phyloP scores from a whole-genome alignment of 441 rosid species.

The Biscutella laevigata region DNA sequence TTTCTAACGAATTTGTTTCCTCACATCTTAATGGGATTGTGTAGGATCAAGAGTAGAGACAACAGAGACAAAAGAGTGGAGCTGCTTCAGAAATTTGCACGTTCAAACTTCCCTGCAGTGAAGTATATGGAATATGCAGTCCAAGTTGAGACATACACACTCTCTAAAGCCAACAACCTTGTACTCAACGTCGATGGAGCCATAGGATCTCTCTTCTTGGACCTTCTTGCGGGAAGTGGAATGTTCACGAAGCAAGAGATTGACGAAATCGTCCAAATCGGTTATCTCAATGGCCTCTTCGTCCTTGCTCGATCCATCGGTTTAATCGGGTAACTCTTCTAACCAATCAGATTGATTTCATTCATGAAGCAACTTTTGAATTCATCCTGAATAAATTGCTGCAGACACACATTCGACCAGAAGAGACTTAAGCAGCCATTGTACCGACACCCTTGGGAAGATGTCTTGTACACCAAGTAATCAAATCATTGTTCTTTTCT shows the following conservation, averaged over 20 bases:
- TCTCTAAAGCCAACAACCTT: conserved; percentile 77
- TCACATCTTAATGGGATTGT: not conserved
- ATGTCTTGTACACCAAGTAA: conserved; percentile 82
- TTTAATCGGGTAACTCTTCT: conserved; percentile 57
- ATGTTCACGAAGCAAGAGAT: conserved; percentile 91
- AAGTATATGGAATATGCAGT: conserved; percentile 94
- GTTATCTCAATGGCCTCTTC: conserved; percentile 83
- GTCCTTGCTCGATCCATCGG: conserved; percentile 85
- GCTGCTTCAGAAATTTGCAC: conserved; percentile 72
- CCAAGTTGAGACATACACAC: conserved; percentile 81
- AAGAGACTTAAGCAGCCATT: conserved; percentile 82
- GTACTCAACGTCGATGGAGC: conserved; percentile 88
- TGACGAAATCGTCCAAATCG: conserved; percentile 75
- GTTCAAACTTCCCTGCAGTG: conserved; percentile 80
- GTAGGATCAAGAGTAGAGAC: conserved; percentile 91
- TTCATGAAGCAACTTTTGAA: not conserved
- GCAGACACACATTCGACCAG: conserved; percentile 82
- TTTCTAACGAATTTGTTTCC: not conserved
- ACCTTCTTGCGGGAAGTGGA: conserved; percentile 87
- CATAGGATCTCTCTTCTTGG: conserved; percentile 88
- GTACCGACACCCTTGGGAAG: conserved; percentile 90
- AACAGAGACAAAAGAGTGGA: conserved; percentile 93
- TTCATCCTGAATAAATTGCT: not conserved
- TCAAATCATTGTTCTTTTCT: not conserved
- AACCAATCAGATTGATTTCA: not conserved